Percentiles rank a stretch among this genome's conserved stretches.
Evolutionary conservation across 176 grass and related monocot species (phyloP).

Genomic region (Luzula sylvatica): DNA sequence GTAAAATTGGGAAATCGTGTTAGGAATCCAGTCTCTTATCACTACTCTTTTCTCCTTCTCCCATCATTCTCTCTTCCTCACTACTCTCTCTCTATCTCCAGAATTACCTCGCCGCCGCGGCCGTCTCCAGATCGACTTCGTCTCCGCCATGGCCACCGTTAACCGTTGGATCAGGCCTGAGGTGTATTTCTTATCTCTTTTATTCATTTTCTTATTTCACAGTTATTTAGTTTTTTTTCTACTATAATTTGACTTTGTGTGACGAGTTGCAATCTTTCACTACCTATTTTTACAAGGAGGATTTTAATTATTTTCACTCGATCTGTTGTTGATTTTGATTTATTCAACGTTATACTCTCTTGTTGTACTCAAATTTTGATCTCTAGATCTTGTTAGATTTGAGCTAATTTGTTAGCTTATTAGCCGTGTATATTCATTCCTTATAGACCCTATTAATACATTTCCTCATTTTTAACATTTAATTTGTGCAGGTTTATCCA

Average conservation of each 20-base stretch:
- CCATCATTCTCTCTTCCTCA: conserved; percentile 9
- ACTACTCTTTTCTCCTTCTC: neutral
- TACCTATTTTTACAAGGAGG: too few species aligned
- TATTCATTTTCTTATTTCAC: neutral
- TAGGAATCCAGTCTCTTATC: conserved; percentile 2
- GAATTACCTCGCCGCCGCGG: conserved; percentile 13
- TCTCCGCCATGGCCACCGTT: conserved; percentile 38
- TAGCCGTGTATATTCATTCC: neutral
- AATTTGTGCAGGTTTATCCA: conserved; percentile 54
- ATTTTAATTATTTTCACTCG: too few species aligned
- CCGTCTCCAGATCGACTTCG: neutral
- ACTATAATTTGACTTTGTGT: too few species aligned
- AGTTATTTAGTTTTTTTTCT: neutral
- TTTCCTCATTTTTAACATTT: neutral
- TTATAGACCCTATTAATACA: neutral
- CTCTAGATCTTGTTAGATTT: too few species aligned
- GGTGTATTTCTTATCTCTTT: conserved; percentile 21
- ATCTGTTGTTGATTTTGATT: too few species aligned
- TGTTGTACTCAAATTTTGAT: too few species aligned
- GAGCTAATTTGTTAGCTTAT: too few species aligned
- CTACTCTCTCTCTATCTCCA: conserved; percentile 3
- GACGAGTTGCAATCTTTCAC: too few species aligned
- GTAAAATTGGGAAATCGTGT: conserved; percentile 18
- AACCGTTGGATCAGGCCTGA: conserved; percentile 75
- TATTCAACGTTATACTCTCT: too few species aligned